A percentile compares a stretch with the other conserved stretches of the same genome.
Evolutionary conservation across 495 filamentous ascomycete genomes (phyloP).

Genomic region (Zalerion maritima): DNA sequence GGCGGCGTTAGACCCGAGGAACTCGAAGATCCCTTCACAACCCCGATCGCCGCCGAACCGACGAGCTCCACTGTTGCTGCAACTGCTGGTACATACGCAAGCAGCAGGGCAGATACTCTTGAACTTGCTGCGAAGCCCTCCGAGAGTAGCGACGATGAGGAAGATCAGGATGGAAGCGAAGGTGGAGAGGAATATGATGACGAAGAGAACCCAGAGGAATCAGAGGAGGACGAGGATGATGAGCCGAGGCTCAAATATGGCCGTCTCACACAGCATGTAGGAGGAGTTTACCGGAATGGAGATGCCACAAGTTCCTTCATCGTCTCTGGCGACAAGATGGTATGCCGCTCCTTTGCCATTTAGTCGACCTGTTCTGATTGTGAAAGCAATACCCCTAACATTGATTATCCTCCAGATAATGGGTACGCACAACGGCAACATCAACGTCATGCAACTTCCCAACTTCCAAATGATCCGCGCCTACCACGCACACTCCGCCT

Average conservation of each 20-base stretch:
- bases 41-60: too few species aligned
- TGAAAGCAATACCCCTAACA: background rate
- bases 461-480: slow-evolving; percentile 61
- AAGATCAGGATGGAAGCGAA: slow-evolving; percentile 12
- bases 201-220: slow-evolving; percentile 45
- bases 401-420: slow-evolving; percentile 44
- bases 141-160: too few species aligned
- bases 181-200: slow-evolving; percentile 28
- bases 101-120: too few species aligned
- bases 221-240: slow-evolving; percentile 85
- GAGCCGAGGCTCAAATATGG: slow-evolving; percentile 91
- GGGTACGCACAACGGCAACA: slow-evolving; percentile 93
- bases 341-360: slow-evolving; percentile 29
- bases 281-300: slow-evolving; percentile 75
- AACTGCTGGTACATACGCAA: too few species aligned
- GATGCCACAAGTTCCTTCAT: slow-evolving; percentile 85
- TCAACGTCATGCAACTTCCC: slow-evolving; percentile 77
- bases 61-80: too few species aligned
- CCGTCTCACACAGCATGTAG: slow-evolving; percentile 64
- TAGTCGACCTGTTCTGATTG: background rate
- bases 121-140: too few species aligned
- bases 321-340: slow-evolving; percentile 93
- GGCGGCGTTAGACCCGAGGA: too few species aligned
- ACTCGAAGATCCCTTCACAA: too few species aligned
- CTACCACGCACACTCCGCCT: slow-evolving; percentile 86